Base-by-base conservation (phyloP, 1,284 basidiomycete genomes). In the Ceratobasidium sp. region DNA sequence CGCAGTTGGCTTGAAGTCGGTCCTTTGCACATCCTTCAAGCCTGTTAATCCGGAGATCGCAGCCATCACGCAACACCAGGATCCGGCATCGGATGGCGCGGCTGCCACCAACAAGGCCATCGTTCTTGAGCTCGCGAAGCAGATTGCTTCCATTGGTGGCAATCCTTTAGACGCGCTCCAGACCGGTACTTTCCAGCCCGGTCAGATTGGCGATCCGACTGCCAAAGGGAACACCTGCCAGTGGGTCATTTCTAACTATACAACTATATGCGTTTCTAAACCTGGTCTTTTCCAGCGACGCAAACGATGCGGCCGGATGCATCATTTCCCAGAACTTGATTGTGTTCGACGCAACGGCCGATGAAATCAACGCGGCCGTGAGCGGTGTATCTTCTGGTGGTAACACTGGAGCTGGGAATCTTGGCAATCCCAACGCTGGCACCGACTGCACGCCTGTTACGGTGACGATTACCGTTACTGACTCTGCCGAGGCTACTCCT, bases 1-100 rank as follows among this genome's bases (percentile, higher is more conserved):
- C 8, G 75, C 80, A 34, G 88, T 91, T 66, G 90, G 90, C 27
- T 80, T 81, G 5, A 82, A 82, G 24, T 85, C 84, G 66, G 84
- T 81, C 16, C 77, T 83, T 13, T 91, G 89, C 83, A 88, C 86
- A 0, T 83, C 84, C 74, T 81, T 88, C 80, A 84, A 84, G 37
- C 87, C 89, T 19, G 83, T 83, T 64, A 91, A 91, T 82, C 86
- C 89, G 29, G 89, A 91, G 81, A 87, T 92, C 77, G 88, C 88
- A 39, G 90, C 89, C 39, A 84, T 91, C 75, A 82, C 84, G 49
- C 90, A 91, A 80, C 89, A 90, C 80, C 77, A 87, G 85, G 89
- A 91, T 77, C 88, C 90, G 53, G 90, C 89, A 13, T 89, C 88
- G 0, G 61, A 81, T 22, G 84, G 84, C 76, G 89, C 89, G 9